Evolutionary conservation across 768 basidiomycete genomes (phyloP), one percentile per base, ranked within the genome.

Genomic region (Candolleomyces eurysporus): DNA sequence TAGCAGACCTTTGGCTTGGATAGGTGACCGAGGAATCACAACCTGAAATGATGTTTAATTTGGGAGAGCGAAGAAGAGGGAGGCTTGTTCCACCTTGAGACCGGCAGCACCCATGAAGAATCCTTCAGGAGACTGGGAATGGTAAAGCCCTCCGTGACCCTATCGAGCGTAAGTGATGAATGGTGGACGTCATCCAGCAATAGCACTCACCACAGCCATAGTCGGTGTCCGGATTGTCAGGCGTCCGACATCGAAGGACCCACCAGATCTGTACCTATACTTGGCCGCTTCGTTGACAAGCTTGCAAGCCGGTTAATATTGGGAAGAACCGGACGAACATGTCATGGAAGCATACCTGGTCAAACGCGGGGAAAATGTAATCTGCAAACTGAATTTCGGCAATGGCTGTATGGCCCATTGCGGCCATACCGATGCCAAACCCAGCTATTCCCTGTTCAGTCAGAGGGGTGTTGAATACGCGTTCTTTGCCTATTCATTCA

Each of bases 201-300:
- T 13, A 22, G 21, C 50, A 77, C 82, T 67, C 63, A 83, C 82
- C n/a, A 98, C 96, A 8, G 93, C 85, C 88, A 95, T 95, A 9
- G 91, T 90, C 1, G 94, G 94, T 36, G 90, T 88, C 26, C 92
- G 85, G 52, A 94, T 84, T 0, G 92, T 95, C 21, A 94, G 77
- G 5, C 85, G 84, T 21, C 94, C 94, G n/a, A 88, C 88, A 60
- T 91, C 86, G 73, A 83, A 95, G 55, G 83, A 79, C 0, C 93
- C 92, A 36, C 92, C 94, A 22, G 93, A 93, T 31, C 94, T 91
- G 70, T 94, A 98, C 40, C 94, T 83, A 64, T 89, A 86, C 74
- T 98, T 98, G 42, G 96, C 94, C 1, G 94, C 95, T 77, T 98
- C 95, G 65, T 96, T 97, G 45, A 97, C 94, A 21, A 97, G 80